Evolutionary conservation across 2,329 filamentous ascomycete genomes (phyloP).

Genomic region (Diaporthe caulivora): DNA sequence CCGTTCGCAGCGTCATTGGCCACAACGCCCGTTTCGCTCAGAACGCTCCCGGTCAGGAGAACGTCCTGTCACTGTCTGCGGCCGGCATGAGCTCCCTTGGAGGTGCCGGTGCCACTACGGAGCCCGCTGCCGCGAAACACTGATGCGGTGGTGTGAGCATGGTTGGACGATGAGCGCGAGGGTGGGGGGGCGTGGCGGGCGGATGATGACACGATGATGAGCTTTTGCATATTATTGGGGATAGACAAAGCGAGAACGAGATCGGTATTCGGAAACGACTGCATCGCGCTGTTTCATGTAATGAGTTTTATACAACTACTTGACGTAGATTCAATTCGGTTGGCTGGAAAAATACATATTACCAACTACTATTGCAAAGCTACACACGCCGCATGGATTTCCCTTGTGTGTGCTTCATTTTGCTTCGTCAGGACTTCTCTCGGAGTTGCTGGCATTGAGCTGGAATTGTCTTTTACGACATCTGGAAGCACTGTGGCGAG

Average conservation of each 20-base stretch:
- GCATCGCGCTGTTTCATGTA: slow-evolving; percentile 28
- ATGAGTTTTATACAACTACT: slow-evolving; percentile 9
- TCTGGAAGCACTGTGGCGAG: not conserved
- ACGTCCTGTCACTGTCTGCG: slow-evolving; percentile 47
- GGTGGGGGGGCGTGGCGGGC: not conserved
- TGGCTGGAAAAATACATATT: slow-evolving; percentile 19
- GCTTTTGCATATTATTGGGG: slow-evolving; percentile 20
- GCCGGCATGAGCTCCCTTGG: slow-evolving; percentile 20
- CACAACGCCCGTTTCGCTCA: slow-evolving; percentile 63
- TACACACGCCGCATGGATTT: not conserved
- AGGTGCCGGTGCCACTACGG: not conserved
- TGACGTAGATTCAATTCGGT: slow-evolving; percentile 29
- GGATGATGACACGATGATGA: slow-evolving; percentile 11
- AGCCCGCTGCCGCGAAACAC: slow-evolving; percentile 9
- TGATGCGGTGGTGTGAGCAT: not conserved
- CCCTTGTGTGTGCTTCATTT: not conserved
- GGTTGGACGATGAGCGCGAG: not conserved
- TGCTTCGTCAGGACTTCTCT: slow-evolving; percentile 13
- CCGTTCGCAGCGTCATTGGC: slow-evolving; percentile 57
- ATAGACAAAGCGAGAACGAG: slow-evolving; percentile 24
- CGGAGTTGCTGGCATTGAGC: slow-evolving; percentile 9
- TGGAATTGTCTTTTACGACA: not conserved
- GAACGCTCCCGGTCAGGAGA: slow-evolving; percentile 54
- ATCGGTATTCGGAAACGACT: not conserved
- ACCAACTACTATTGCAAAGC: slow-evolving; percentile 13